Base-by-base conservation (phyloP, 73 alveolate species). In the Loxodes magnus region DNA sequence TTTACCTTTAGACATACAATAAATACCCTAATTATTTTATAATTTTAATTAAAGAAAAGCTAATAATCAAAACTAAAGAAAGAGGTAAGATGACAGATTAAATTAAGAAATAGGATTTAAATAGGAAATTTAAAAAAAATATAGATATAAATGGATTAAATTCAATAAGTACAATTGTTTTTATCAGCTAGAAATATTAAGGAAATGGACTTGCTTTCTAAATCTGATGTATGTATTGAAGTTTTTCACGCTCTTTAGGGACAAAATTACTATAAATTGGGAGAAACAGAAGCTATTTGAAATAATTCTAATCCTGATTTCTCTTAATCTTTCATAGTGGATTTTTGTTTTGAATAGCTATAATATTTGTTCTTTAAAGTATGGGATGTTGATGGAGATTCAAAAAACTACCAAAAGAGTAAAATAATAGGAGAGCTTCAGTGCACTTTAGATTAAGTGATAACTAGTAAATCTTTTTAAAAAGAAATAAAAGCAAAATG, bases 251-350 rank as follows among this genome's bases (percentile, higher is more conserved):
- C 34, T 53, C 34, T 35, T 37, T 3, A 51, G 15, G 0, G 34
- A 2, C 35, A 30, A 21, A 22, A 41, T 28, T 67, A 80, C 70
- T 22, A 36, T 21, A 29, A 37, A 21, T 43, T 70, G 5, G 94
- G 90, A 14, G 41, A 52, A 44, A 76, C 94, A n/a, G 94, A 76
- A 49, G 49, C 33, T 51, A 62, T 64, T 7, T 24, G 54, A 37
- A 67, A 82, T 48, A 69, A 82, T 48, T 61, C 71, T n/a, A 77
- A 82, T 50, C 94, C 94, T 5, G 81, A 77, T 37, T 82, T 82
- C 65, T 56, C 71, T 23, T 64, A 38, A 42, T 38, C 69, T 35
- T 58, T 82, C 68, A 43, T 19, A 14, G 22, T 82, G 1, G 68
- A 69, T 10, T 82, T 49, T 60, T 51, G 22, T 46, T 82, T 82